A percentile compares a stretch with the other conserved stretches of the same genome.
These are phyloP conservation scores for Stagonosporopsis vannaccii DNA, from an alignment of 2,329 filamentous ascomycete genomes.

Conservation along the genomic window DNA sequence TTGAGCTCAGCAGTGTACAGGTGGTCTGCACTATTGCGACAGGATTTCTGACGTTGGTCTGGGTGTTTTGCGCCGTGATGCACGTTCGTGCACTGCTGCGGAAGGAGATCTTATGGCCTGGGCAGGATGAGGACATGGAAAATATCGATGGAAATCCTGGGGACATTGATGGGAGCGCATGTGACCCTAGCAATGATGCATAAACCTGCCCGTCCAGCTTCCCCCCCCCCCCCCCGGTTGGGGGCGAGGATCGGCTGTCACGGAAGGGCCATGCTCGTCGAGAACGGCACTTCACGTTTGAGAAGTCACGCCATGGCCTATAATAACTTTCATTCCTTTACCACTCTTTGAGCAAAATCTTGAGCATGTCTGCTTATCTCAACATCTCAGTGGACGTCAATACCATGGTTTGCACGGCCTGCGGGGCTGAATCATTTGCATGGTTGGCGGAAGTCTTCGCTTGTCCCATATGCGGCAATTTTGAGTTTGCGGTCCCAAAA, in stretches of 20 bases:
- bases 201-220: too few species aligned
- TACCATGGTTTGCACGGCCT: conserved; percentile 18
- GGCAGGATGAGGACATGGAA: conserved; percentile 66
- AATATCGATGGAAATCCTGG: not conserved
- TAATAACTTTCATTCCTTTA: not conserved
- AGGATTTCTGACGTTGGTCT: conserved; percentile 60
- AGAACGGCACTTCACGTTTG: not conserved
- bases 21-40: conserved; percentile 63
- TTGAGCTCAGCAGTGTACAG: conserved; percentile 61
- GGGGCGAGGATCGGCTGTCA: too few species aligned
- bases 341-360: not conserved
- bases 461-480: conserved; percentile 18
- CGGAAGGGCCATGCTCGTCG: too few species aligned
- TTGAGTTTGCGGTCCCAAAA: not conserved
- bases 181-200: not conserved
- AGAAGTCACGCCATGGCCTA: not conserved
- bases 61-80: conserved; percentile 60
- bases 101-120: conserved; percentile 62
- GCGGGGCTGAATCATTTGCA: conserved; percentile 11
- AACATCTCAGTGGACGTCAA: conserved; percentile 7
- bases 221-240: too few species aligned
- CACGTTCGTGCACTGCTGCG: conserved; percentile 59
- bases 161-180: not conserved
- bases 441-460: conserved; percentile 24
- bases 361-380: not conserved